Evolutionary conservation across 2,329 filamentous ascomycete genomes (phyloP).

Genomic region (Penicillium freii): DNA sequence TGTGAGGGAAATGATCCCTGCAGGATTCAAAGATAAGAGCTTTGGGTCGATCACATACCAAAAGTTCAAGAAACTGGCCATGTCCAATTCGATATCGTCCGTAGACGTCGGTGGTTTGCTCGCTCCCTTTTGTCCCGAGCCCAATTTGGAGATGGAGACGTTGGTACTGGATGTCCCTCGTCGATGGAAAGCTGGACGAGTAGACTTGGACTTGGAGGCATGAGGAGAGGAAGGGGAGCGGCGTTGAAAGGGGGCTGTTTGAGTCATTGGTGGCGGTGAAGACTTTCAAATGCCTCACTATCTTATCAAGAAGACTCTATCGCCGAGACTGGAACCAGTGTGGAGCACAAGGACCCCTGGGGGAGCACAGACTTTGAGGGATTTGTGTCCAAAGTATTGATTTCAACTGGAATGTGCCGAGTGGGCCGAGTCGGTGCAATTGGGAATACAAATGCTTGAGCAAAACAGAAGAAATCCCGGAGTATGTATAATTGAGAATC

Average conservation of each 20-base stretch:
- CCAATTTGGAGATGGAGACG: slow-evolving; percentile 35
- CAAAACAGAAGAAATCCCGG: background rate
- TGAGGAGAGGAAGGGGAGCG: slow-evolving; percentile 34
- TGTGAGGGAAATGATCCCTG: slow-evolving; percentile 18
- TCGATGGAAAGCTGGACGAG: slow-evolving; percentile 35
- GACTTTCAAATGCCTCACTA: slow-evolving; percentile 26
- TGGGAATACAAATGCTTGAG: background rate
- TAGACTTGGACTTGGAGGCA: slow-evolving; percentile 32
- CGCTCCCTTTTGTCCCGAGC: slow-evolving; percentile 27
- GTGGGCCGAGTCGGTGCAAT: slow-evolving; percentile 1
- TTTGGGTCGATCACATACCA: slow-evolving; percentile 37
- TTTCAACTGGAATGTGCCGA: slow-evolving; percentile 1
- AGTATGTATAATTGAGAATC: slow-evolving; percentile 5
- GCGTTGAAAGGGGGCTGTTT: slow-evolving; percentile 31
- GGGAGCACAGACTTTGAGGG: slow-evolving; percentile 31
- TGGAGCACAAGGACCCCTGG: slow-evolving; percentile 30
- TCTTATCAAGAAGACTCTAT: slow-evolving; percentile 18
- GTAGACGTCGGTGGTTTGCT: slow-evolving; percentile 20
- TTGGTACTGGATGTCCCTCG: slow-evolving; percentile 32
- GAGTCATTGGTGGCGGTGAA: slow-evolving; percentile 41
- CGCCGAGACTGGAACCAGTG: slow-evolving; percentile 20
- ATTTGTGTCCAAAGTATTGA: slow-evolving; percentile 22
- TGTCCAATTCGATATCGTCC: slow-evolving; percentile 33
- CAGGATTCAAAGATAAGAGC: slow-evolving; percentile 22
- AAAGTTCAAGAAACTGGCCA: slow-evolving; percentile 48